Percentiles rank a stretch among this genome's conserved stretches.
phyloP scores from a whole-genome alignment of 768 basidiomycete genomes.

The Peribolospora kevripleyi region DNA sequence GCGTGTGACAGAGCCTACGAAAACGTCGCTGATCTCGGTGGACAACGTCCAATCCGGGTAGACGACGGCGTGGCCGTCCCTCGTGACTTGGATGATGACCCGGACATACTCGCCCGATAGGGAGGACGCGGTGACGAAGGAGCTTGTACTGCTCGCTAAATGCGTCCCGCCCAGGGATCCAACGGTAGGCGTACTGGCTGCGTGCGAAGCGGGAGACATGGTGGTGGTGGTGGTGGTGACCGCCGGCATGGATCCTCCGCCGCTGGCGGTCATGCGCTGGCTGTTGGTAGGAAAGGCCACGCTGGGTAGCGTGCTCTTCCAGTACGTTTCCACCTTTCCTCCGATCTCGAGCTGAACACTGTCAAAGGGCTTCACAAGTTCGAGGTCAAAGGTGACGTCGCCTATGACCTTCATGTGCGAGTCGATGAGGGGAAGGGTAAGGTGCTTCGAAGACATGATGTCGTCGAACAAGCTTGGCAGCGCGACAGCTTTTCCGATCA shows the following conservation, averaged over 20 bases:
- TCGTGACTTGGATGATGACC: slow-evolving; percentile 69
- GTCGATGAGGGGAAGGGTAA: slow-evolving; percentile 54
- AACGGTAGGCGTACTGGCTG: background rate
- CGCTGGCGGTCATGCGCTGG: slow-evolving; percentile 17
- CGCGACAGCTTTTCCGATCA: slow-evolving; percentile 76
- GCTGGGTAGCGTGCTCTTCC: slow-evolving; percentile 55
- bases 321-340: slow-evolving; percentile 89
- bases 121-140: slow-evolving; percentile 53
- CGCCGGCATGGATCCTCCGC: slow-evolving; percentile 7
- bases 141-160: background rate
- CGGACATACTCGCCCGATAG: slow-evolving; percentile 71
- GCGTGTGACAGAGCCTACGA: slow-evolving; percentile 60
- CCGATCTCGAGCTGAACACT: slow-evolving; percentile 84
- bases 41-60: slow-evolving; percentile 56
- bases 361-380: slow-evolving; percentile 64
- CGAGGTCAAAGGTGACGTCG: slow-evolving; percentile 75
- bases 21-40: slow-evolving; percentile 42
- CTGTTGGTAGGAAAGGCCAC: slow-evolving; percentile 15
- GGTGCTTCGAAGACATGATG: slow-evolving; percentile 20
- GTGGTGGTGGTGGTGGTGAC: background rate
- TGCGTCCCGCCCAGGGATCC: background rate
- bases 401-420: slow-evolving; percentile 81
- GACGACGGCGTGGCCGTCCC: slow-evolving; percentile 70
- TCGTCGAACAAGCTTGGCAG: slow-evolving; percentile 45
- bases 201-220: background rate